A percentile compares a stretch with the other conserved stretches of the same genome.
These are phyloP conservation scores for Diospyros lotus DNA, from an alignment of 148 eudicot genomes.

Conservation along the genomic window DNA sequence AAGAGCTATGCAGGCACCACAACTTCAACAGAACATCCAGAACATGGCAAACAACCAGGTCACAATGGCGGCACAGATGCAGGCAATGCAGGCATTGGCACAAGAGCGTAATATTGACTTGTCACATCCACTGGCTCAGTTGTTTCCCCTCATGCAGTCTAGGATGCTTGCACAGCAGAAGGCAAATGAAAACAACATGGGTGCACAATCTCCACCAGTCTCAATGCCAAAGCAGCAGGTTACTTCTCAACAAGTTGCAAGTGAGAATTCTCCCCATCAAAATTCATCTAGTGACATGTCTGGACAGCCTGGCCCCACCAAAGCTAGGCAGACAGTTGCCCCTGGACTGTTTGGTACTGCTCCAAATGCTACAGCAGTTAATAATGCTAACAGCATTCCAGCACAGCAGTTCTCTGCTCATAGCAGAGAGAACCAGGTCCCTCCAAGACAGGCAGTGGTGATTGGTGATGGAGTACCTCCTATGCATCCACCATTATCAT, in stretches of 20 bases:
- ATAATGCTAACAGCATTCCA: conserved; percentile 29
- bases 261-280: conserved; percentile 75
- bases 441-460: conserved; percentile 46
- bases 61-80: conserved; percentile 83
- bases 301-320: conserved; percentile 60
- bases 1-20: conserved; percentile 50
- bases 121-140: conserved; percentile 72
- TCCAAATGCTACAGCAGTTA: conserved; percentile 31
- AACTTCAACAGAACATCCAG: conserved; percentile 49
- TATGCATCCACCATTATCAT: conserved; percentile 48
- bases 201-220: conserved; percentile 43
- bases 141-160: conserved; percentile 81
- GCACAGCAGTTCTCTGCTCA: conserved; percentile 49
- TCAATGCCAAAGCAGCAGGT: conserved; percentile 64
- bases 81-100: conserved; percentile 75
- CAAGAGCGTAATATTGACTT: conserved; percentile 82
- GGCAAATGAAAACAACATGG: conserved; percentile 55
- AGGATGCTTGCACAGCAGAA: conserved; percentile 72
- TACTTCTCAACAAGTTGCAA: conserved; percentile 57
- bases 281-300: conserved; percentile 78
- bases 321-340: conserved; percentile 53
- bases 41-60: conserved; percentile 49
- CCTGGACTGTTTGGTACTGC: conserved; percentile 45
- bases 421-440: conserved; percentile 52
- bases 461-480: conserved; percentile 61